Evolutionary conservation across 805 yeast species (phyloP).

Genomic region (Sugiyamaella chiloensis): DNA sequence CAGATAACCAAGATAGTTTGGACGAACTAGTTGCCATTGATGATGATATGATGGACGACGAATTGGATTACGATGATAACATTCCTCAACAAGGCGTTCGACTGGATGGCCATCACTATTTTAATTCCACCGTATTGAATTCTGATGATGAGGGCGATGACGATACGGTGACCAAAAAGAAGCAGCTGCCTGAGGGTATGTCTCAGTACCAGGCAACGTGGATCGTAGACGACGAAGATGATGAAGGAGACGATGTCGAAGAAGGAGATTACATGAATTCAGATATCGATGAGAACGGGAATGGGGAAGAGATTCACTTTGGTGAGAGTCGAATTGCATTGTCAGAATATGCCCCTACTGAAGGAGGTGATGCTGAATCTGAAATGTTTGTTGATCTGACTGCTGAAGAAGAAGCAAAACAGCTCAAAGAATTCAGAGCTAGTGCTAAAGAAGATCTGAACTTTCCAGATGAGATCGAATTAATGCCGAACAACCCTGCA

Average conservation of each 20-base stretch:
- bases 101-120: conserved; percentile 56
- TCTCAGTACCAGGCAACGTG: conserved; percentile 76
- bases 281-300: conserved; percentile 24
- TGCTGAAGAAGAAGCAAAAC: conserved; percentile 80
- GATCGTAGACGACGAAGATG: conserved; percentile 50
- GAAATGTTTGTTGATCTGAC: conserved; percentile 71
- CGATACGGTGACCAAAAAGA: conserved; percentile 29
- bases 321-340: conserved; percentile 16
- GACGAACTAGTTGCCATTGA: conserved; percentile 28
- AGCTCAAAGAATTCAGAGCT: conserved; percentile 62
- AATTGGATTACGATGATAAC: conserved; percentile 29
- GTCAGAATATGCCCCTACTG: conserved; percentile 41
- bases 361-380: conserved; percentile 41
- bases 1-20: conserved; percentile 30
- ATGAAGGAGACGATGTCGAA: conserved; percentile 38
- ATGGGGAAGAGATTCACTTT: conserved; percentile 28
- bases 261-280: conserved; percentile 23
- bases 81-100: conserved; percentile 44
- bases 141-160: conserved; percentile 29
- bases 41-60: conserved; percentile 30
- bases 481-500: conserved; percentile 72
- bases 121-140: conserved; percentile 22
- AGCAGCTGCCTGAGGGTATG: conserved; percentile 61
- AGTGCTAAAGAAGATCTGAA: conserved; percentile 80
- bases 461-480: conserved; percentile 93